Evolutionary conservation across 1,284 basidiomycete genomes (phyloP), one percentile per base, ranked within the genome.

Genomic region (Puccinia triticina): DNA sequence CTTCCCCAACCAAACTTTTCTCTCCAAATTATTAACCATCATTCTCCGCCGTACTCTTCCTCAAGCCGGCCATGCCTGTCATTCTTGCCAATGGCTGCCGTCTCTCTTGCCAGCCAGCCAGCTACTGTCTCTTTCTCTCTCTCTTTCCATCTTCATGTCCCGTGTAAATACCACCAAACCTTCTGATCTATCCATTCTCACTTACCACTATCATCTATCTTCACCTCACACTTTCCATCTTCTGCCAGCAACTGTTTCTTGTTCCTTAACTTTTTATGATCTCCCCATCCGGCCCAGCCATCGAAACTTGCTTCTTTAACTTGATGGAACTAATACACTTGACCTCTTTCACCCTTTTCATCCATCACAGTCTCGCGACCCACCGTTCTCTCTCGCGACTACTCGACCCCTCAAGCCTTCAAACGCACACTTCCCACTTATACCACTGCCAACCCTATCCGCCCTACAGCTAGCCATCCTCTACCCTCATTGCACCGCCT

Each of bases 351-450:
- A 26, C 32, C 37, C 53, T 50, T 21, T 50, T 40, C 64, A 23
- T 4, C 32, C 64, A 57, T 40, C 29, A 26, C 78, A 81, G 78
- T 81, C 78, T 81, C 78, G 78, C 78, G 78, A 81, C 78, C 78
- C 78, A 40, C 69, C 50, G 78, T 59, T 53, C 57, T 72, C 67
- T 55, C 59, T 57, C 53, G 40, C 67, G 66, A 69, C 37, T 74
- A 46, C 37, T 71, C 69, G 78, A 71, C 69, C 69, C 23, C 48
- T 50, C 59, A 77, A 77, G 37, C 40, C 76, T 77, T 23, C 23
- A 40, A 18, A 66, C 71, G 26, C 29, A 18, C 34, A 50, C 59
- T 77, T 21, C 55, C 34, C 11, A 40, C 55, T 57, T 66, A 21
- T 64, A 40, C 37, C 69, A 32, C 37, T 55, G 8, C 48, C 34